Evolutionary conservation across 768 basidiomycete genomes (phyloP), one percentile per base, ranked within the genome.

Genomic region (Tylopilus sp.): DNA sequence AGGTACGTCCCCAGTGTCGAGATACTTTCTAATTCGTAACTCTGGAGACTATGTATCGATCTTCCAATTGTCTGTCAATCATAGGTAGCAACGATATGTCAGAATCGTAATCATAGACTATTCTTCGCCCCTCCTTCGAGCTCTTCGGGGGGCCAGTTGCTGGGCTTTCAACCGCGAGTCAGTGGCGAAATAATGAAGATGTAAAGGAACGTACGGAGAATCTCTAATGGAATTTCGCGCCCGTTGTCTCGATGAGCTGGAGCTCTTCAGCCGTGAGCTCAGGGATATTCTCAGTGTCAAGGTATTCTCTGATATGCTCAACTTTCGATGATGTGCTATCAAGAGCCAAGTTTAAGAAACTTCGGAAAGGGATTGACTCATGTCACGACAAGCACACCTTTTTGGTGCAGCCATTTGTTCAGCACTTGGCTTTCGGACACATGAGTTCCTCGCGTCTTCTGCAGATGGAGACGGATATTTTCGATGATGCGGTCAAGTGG

Each of bases 41-140:
- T 48, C 65, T 47, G 73, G 71, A n/a, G 64, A 61, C 10, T 68
- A 67, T 3, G 71, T 72, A 11, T 70, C 72, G 46, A 11, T 36
- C 31, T n/a, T n/a, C n/a, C n/a, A n/a, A n/a, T n/a, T n/a, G n/a
- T n/a, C n/a, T n/a, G n/a, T n/a, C n/a, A n/a, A n/a, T n/a, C n/a
- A n/a, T n/a, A n/a, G n/a, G n/a, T n/a, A n/a, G n/a, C n/a, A n/a
- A n/a, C n/a, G n/a, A n/a, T n/a, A n/a, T n/a, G n/a, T n/a, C n/a
- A n/a, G 28, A 31, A 15, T 28, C n/a, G n/a, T n/a, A n/a, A n/a
- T 47, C 26, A 48, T 7, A 33, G 18, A 17, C 30, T 21, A 9
- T 33, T 30, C 26, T 10, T 48, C 20, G 3, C 5, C 28, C 11
- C 17, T 39, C 15, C 21, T 18, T 23, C 17, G 13, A 30, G 17